Conservation (phyloP, 2,329 filamentous ascomycete genomes). For the Nectriaceae sp. region DNA sequence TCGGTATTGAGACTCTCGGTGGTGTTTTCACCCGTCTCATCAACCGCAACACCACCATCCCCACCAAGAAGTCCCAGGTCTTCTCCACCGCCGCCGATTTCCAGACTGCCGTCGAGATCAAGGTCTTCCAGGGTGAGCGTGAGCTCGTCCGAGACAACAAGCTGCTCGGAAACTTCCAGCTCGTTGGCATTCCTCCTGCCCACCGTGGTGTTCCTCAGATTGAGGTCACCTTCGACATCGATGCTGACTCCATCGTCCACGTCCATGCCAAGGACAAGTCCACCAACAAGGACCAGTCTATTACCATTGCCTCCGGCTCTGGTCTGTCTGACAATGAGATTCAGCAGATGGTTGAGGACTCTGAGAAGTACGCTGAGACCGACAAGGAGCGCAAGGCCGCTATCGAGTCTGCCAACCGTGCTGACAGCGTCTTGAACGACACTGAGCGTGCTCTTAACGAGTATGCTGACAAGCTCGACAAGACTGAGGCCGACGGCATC, state of each 20-base stretch:
- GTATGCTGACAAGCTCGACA: conserved; percentile 94
- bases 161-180: conserved; percentile 98
- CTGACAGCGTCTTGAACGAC: conserved; percentile 94
- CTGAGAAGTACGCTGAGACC: conserved; percentile 90
- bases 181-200: conserved; percentile 93
- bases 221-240: conserved; percentile 98
- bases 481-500: conserved; percentile 90
- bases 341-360: conserved; percentile 95
- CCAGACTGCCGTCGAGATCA: conserved; percentile 98
- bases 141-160: conserved; percentile 99
- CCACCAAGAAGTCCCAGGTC: conserved; percentile 98
- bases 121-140: conserved; percentile 99
- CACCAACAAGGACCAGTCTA: conserved; percentile 99
- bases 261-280: conserved; percentile 99
- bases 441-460: conserved; percentile 98
- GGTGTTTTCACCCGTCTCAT: conserved; percentile 98
- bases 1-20: conserved; percentile 97
- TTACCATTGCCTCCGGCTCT: conserved; percentile 97
- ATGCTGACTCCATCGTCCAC: conserved; percentile 96
- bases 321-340: conserved; percentile 95
- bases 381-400: conserved; percentile 96
- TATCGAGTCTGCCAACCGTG: conserved; percentile 96
- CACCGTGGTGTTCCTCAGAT: conserved; percentile 96
- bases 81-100: conserved; percentile 98
- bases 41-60: conserved; percentile 99